phyloP scores from a whole-genome alignment of 2,329 filamentous ascomycete species.

The Cercospora sp. region DNA sequence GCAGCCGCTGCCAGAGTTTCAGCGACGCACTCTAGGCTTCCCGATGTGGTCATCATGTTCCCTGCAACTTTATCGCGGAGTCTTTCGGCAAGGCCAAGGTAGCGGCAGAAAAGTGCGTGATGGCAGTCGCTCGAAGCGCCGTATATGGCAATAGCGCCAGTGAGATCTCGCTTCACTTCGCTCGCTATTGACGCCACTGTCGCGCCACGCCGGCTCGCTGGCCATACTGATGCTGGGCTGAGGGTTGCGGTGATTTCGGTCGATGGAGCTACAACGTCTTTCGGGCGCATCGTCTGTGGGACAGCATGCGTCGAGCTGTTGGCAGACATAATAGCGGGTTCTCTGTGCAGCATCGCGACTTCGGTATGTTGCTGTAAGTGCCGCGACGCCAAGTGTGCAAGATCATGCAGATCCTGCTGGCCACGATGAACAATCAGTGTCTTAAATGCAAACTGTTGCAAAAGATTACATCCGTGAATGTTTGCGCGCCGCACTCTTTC shows the following conservation, averaged over 20 bases:
- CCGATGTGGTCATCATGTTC: constrained; percentile 5
- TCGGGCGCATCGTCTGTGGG: not conserved
- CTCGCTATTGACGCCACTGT: not conserved
- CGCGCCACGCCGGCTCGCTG: not conserved
- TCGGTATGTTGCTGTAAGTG: not conserved
- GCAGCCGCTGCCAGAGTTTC: constrained; percentile 1
- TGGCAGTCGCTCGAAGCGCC: not conserved
- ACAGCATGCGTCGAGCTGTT: not conserved
- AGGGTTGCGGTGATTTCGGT: not conserved
- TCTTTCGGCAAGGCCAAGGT: not conserved
- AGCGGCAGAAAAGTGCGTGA: constrained; percentile 3
- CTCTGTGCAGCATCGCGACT: not conserved
- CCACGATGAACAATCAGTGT: not conserved
- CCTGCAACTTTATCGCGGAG: constrained; percentile 7
- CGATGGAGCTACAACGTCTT: not conserved
- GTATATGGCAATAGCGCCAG: not conserved
- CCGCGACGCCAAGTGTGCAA: not conserved
- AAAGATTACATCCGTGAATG: not conserved
- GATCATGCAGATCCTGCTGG: not conserved
- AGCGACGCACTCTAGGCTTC: not conserved
- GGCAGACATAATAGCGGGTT: not conserved
- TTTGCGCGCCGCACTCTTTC: not conserved
- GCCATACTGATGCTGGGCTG: not conserved
- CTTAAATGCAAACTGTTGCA: not conserved
- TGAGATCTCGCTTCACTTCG: not conserved